A percentile compares a stretch with the other conserved stretches of the same genome.
These are phyloP conservation scores for Cytauxzoon felis DNA, from an alignment of 169 alveolate genomes.

Conservation along the genomic window DNA sequence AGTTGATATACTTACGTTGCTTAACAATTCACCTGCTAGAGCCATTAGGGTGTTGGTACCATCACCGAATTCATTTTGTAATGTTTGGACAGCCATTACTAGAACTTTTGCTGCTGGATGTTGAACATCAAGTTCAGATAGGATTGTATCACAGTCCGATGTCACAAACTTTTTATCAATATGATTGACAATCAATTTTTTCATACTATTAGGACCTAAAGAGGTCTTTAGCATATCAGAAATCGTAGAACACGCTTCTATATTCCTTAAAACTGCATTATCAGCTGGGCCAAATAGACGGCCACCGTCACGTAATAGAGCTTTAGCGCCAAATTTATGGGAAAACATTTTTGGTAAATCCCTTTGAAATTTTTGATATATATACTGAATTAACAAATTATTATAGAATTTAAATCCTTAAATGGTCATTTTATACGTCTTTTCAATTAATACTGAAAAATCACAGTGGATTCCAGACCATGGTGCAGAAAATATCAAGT, in stretches of 20 bases:
- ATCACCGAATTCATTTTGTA: conserved; percentile 96
- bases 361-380: too few species aligned
- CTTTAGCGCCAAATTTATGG: conserved; percentile 64
- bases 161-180: conserved; percentile 95
- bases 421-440: too few species aligned
- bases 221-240: conserved; percentile 92
- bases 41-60: conserved; percentile 95
- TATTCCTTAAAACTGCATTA: conserved; percentile 89
- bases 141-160: conserved; percentile 94
- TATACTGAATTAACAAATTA: too few species aligned
- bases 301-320: conserved; percentile 83
- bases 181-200: conserved; percentile 95
- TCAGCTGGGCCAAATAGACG: conserved; percentile 88
- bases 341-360: conserved; percentile 49
- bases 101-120: conserved; percentile 99
- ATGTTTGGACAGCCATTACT: conserved; percentile 94
- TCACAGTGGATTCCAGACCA: too few species aligned
- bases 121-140: conserved; percentile 95
- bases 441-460: too few species aligned
- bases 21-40: conserved; percentile 95
- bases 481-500: too few species aligned
- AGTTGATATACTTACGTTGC: conserved; percentile 82
- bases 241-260: conserved; percentile 91
- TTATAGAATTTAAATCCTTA: too few species aligned
- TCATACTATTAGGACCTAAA: conserved; percentile 96